Conservation (phyloP, 768 basidiomycete genomes). For the Pholiota molesta region DNA sequence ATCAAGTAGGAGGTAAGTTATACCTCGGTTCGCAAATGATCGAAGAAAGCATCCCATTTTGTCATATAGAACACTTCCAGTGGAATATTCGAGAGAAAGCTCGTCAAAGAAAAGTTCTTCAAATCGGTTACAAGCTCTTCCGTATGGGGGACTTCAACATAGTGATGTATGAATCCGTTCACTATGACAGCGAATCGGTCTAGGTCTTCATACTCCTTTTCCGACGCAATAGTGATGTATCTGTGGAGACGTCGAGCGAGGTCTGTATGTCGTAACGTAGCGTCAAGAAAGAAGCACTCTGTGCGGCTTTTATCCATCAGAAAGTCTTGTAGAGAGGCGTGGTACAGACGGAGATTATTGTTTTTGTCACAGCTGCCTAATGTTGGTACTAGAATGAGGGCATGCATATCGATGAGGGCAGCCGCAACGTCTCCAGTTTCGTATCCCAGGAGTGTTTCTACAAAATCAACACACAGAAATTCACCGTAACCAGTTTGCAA, state of each 20-base stretch:
- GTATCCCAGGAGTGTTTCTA: not conserved
- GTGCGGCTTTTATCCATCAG: not conserved
- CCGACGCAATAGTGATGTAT: not conserved
- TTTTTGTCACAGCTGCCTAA: too few species aligned
- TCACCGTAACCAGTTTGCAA: not conserved
- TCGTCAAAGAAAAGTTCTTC: not conserved
- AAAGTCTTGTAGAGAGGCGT: not conserved
- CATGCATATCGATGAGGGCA: too few species aligned
- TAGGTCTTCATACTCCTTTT: not conserved
- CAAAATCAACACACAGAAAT: not conserved
- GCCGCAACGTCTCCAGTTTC: not conserved
- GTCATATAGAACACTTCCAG: not conserved
- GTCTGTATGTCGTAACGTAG: not conserved
- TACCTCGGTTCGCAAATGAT: not conserved
- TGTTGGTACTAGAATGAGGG: not conserved
- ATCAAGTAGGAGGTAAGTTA: not conserved
- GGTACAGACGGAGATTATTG: not conserved
- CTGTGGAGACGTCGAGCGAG: not conserved
- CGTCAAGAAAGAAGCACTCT: not conserved
- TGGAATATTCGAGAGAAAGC: not conserved
- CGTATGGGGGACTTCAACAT: not conserved
- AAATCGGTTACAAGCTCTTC: not conserved
- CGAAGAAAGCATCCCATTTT: not conserved
- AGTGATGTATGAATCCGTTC: not conserved
- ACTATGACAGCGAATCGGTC: not conserved